Base-by-base conservation (phyloP, 352 stramenopile species). In the Globisporangium cederbergense region DNA sequence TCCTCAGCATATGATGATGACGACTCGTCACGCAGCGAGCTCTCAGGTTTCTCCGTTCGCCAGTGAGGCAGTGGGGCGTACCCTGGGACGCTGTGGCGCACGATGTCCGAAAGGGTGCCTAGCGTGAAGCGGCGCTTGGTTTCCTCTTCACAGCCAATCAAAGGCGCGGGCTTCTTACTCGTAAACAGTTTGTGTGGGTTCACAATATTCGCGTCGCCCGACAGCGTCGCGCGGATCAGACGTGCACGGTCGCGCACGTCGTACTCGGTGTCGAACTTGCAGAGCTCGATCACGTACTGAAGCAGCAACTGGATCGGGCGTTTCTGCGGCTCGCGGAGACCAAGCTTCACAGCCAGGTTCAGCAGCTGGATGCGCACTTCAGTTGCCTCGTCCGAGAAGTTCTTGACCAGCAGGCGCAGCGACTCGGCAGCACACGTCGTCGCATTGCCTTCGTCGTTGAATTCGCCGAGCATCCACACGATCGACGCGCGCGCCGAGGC, bases 391-490 rank as follows among this genome's bases (percentile, higher is more conserved):
- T 97, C 75, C 5, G 78, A 85, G 58, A 98, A 98, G 14, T 81
- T 77, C 60, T 93, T 90, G 0, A 89, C 89, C 22, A 98, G 67
- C 7, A 98, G 64, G 9, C 93, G 85, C 6, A 98, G 73, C 13
- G 90, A 79, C 64, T 98, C 93, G 16, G 77, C 83, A 1, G 79
- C 89, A 16, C 92, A 83, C 11, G 79, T 83, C n/a, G 78, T 77
- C 14, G 78, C 76, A 14, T 84, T 78, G 14, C 75, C 81, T 9
- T 89, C 76, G 60, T 88, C 77, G 10, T 88, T 79, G 62, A 97
- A 98, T 65, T 98, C 92, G 9, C 89, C 90, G 8, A 97, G 77
- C 75, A 98, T 94, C 90, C 90, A 98, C n/a, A 97, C 76, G 36
- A 98, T 96, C 11, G 88, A 97, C 14, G 92, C 89, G 11, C 91